Evolutionary conservation across 228 moss, liverwort and hornwort genomes (phyloP), one percentile per base, ranked within the genome.

Genomic region (Sphagnum fallax): DNA sequence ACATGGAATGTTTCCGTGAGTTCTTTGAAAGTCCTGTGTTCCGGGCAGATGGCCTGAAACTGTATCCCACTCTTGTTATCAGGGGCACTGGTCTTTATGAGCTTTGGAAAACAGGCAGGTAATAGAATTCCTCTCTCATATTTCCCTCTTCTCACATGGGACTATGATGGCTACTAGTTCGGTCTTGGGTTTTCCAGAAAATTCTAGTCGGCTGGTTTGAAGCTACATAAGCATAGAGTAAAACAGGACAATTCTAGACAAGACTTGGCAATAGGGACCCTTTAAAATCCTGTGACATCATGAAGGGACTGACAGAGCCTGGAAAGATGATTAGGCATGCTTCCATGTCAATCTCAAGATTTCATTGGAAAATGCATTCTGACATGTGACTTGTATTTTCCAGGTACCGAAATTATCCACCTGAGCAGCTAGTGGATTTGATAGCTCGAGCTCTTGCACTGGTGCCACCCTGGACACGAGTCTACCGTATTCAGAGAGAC

Each of bases 71-170:
- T 8, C 92, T 98, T 62, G 98, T 98, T 49, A 98, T 98, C 60
- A 88, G 98, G 10, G 98, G 98, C 74, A 98, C 98, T 49, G 98
- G 98, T 72, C 92, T 98, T 53, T 98, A 98, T 73, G 98, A 98
- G 76, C 79, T 98, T 65, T 98, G 98, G 98, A 98, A 98, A 72
- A 94, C 98, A 69, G 98, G 98, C 78, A 92, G 91, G 98, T 97
- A 76, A 12, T 63, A 52, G 15, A 52, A 64, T 61, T 14, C 59
- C 12, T 53, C 63, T 63, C 48, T 70, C 18, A 57, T 4, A 16
- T 52, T 74, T 53, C 6, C 49, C 47, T 69, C 63, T 47, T 71
- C 16, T 5, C 14, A 18, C 47, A 66, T 9, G 18, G 12, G 18
- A 5, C 32, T 32, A 32, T 32, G 32, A 32, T 32, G 32, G 32